Base-by-base conservation (phyloP, 2,329 filamentous ascomycete genomes). In the Epichloe glyceriae region DNA sequence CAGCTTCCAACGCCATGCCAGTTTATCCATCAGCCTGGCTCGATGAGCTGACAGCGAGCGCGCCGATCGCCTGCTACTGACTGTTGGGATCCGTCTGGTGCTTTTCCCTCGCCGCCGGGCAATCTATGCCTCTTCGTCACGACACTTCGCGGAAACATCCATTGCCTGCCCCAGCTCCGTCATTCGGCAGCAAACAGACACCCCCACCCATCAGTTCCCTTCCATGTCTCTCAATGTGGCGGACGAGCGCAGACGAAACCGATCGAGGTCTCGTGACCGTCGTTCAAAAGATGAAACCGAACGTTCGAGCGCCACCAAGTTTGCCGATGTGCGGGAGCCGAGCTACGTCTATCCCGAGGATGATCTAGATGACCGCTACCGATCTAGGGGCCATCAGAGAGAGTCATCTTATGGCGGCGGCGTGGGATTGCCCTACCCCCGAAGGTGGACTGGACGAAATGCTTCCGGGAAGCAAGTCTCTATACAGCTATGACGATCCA, bases 181-280 rank as follows among this genome's bases (percentile, higher is more conserved):
- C 41, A 20, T 19, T 44, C 41, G 44, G 30, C 15, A 38, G n/a
- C 2, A 15, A 19, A 38, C 14, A 33, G 15, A 30, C 34, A 22
- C 30, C 19, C n/a, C 2, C 43, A 6, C 5, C 35, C 19, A 38
- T 10, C 19, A 42, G 11, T 15, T 34, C 20, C 12, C 50, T 49
- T 58, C 52, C 58, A 80, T 79, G 76, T 78, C 77, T 57, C 67
- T 78, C 43, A 67, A 69, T 50, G 70, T 76, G 49, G 72, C 73
- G 52, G 70, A 72, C 51, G 61, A 62, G 52, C 63, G 65, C 46
- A 68, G 69, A 44, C 70, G 71, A 50, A 70, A 66, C 46, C 73
- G 74, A 49, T 73, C 74, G 48, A 68, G 67, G 62, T 60, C 71
- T 65, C 62, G 65, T 53, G 64, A 65, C 51, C 60, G 61, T 33